Base-by-base conservation (phyloP, 2,329 filamentous ascomycete genomes). In the Clonostachys rosea region DNA sequence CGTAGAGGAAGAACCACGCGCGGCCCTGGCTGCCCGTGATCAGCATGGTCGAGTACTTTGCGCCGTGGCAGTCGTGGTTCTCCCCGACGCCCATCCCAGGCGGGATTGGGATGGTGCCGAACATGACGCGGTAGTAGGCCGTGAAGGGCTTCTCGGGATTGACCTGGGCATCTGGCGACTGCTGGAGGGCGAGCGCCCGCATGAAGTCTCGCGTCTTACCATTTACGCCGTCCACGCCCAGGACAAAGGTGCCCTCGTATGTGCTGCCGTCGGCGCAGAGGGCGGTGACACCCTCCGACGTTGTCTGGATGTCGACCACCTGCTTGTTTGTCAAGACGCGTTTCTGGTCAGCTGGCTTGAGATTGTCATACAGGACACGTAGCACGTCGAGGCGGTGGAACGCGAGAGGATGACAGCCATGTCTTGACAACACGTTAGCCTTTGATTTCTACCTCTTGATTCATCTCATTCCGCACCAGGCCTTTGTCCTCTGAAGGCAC, bases 1-100 rank as follows among this genome's bases (percentile, higher is more conserved):
- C 54, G 42, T 61, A 66, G 3, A 66, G 37, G 16, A 54, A 60
- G 24, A 59, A 49, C 51, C 52, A 52, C n/a, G 52, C 50, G 13
- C 50, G 48, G 34, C 57, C 50, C 12, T 49, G 44, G 24, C 24
- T 30, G 5, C 59, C 57, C 9, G 54, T 52, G 33, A 63, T 51
- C 35, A 57, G 54, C 51, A 58, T 56, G 40, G 57, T 46, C 0
- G 65, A 58, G 24, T 30, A 30, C 24, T 30, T 30, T 3, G 40
- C 44, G 12, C 54, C 51, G 64, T 12, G 64, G 43, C 12, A 45
- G 30, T 59, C 54, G n/a, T 50, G 43, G n/a, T 44, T 24, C 17
- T 42, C 42, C 11, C 52, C 52, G 9, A 35, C 40, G 30, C 47
- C 48, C 39, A 46, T 20, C 17, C 39, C 33, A 3, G 43, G 37